Evolutionary conservation across 495 filamentous ascomycete genomes (phyloP), one percentile per base, ranked within the genome.

Genomic region (Aspergillus cavernicola): DNA sequence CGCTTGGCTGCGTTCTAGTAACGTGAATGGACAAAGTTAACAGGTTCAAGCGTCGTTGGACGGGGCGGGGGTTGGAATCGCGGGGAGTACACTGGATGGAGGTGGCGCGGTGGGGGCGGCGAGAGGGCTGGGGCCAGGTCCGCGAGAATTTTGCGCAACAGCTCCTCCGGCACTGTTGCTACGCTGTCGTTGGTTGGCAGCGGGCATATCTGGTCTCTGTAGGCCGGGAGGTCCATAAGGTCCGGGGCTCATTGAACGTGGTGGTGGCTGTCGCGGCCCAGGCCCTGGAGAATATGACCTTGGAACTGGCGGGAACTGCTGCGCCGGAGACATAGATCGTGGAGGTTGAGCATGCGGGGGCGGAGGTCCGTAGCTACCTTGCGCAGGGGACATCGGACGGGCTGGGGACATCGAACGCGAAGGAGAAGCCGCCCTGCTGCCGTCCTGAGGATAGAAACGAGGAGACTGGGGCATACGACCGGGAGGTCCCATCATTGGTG

Each of bases 101-200:
- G 59, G 73, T n/a, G 68, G 66, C 31, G 58, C 70, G 22, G 66
- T 60, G 3, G 68, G 60, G n/a, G 63, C 66, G 15, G 70, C 65
- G 32, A 77, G 51, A 24, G 81, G 82, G 65, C 85, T 88, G 7
- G 79, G 77, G 26, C 81, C 80, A 0, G 80, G 76, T 40, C 81
- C 80, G 41, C 61, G 65, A 37, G 80, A 64, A 59, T 75, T 73
- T 18, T 64, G 72, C 28, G 59, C 68, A 19, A 71, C 56, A 12
- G 75, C 64, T 32, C 74, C 74, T 18, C 77, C 71, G 7, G 78
- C 74, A 43, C 77, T 80, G 62, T 77, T 82, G 55, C 76, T 78
- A 42, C 78, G 73, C 43, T 68, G 63, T n/a, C 72, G 71, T 24
- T 73, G 70, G 13, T 39, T 39, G 49, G 58, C 64, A 22, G 59